Evolutionary conservation across 495 filamentous ascomycete species (phyloP).

Genomic region (Daldinia grandis): DNA sequence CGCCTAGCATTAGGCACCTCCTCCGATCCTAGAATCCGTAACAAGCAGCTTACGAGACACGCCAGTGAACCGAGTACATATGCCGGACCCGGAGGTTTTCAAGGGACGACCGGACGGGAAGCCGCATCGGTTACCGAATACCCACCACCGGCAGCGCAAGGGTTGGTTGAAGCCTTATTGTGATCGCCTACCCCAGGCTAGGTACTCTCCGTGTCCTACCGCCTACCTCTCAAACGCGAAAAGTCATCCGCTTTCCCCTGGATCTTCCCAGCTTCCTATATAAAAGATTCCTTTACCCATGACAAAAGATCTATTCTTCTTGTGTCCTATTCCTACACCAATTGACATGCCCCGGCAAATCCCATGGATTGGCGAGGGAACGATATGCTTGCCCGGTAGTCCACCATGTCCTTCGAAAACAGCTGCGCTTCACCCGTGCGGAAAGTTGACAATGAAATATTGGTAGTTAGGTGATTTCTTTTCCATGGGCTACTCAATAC

Average conservation of each 20-base stretch:
- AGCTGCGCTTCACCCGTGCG: constrained; percentile 18
- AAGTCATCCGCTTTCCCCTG: background rate
- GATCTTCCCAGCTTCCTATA: background rate
- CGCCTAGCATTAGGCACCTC: background rate
- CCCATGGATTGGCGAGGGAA: constrained; percentile 1
- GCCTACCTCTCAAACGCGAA: background rate
- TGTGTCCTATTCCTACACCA: constrained; percentile 1
- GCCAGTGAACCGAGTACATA: background rate
- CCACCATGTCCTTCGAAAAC: constrained; percentile 1
- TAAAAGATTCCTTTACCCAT: background rate
- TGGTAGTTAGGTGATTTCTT: constrained; percentile 4
- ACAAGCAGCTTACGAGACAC: background rate
- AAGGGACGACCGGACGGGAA: background rate
- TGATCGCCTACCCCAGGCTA: background rate
- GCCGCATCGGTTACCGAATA: constrained; percentile 7
- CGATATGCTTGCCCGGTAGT: background rate
- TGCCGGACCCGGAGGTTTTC: constrained; percentile 2
- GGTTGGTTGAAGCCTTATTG: background rate
- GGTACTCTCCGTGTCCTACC: background rate
- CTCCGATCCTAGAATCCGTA: background rate
- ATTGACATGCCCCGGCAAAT: background rate
- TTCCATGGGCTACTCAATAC: background rate
- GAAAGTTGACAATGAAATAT: constrained; percentile 11
- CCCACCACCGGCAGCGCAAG: constrained; percentile 4
- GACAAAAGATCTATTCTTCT: background rate